Evolutionary conservation across 2,329 filamentous ascomycete species (phyloP), one percentile per base, ranked within the genome.

Genomic region (Calonectria naviculata): DNA sequence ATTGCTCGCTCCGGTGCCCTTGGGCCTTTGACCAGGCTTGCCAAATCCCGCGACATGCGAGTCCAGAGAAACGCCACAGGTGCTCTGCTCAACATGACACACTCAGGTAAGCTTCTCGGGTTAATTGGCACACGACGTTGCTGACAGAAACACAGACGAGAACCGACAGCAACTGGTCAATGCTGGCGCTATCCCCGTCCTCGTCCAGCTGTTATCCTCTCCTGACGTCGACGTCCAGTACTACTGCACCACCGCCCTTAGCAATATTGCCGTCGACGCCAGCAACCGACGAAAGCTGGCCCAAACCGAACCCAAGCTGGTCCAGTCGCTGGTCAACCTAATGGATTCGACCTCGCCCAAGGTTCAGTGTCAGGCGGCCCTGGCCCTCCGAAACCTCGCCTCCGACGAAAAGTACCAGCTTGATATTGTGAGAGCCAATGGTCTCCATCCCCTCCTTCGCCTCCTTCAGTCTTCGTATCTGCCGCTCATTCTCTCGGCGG

Each of bases 331-430:
- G 60, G 97, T 99, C 65, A 94, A 97, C 78, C 88, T 99, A 29
- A 99, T 98, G 95, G 96, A 98, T 81, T 98, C 96, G 0, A 95
- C 95, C 21, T 98, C 96, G 1, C 95, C 95, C 58, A 99, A 98
- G 83, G 97, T 99, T 13, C 97, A 99, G 83, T 98, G 97, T 81
- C 97, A 99, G 86, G 97, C 97, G 65, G 97, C 97, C 26, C 87
- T 99, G 49, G 97, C 97, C 29, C 90, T 99, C 62, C 92, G 97
- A 79, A 99, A 99, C 81, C 88, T 99, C 63, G 97, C 97, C 5
- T 99, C 97, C 17, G 97, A 99, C 81, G 97, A 99, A 83, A 98
- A 98, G 82, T 99, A 99, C 80, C 97, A 99, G 84, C 91, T 99
- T 60, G 97, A 99, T 81, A 98, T 99, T 78, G 97, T 99, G 44